These are phyloP conservation scores for Geum urbanum DNA, from an alignment of 306 rosid species.

Conservation along the genomic window DNA sequence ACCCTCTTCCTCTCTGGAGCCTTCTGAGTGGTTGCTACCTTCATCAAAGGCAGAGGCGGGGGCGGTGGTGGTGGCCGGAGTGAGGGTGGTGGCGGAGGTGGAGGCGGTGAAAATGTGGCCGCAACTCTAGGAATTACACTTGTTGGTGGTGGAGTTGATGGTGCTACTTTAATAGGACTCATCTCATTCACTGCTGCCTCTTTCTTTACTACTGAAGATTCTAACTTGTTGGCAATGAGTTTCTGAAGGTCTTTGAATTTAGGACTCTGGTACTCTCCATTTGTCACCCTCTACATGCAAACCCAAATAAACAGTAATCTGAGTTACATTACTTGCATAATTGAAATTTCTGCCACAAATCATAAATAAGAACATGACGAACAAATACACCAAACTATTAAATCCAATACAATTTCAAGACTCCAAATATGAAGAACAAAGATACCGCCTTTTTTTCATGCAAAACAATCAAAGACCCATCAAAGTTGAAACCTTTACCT, in stretches of 20 bases:
- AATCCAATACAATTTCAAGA: not conserved
- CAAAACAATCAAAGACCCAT: not conserved
- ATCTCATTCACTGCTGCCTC: slow-evolving; percentile 36
- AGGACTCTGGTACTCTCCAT: slow-evolving; percentile 49
- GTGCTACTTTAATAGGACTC: slow-evolving; percentile 25
- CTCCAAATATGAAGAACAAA: not conserved
- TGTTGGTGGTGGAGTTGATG: slow-evolving; percentile 27
- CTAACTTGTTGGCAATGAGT: slow-evolving; percentile 73
- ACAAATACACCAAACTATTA: not conserved
- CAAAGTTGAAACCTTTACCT: slow-evolving; percentile 38
- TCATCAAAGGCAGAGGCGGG: slow-evolving; percentile 40
- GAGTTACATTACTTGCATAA: not conserved
- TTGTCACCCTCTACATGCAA: slow-evolving; percentile 43
- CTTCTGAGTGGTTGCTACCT: slow-evolving; percentile 40
- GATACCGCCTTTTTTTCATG: not conserved
- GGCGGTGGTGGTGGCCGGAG: slow-evolving; percentile 52
- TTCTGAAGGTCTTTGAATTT: slow-evolving; percentile 67
- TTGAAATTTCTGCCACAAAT: not conserved
- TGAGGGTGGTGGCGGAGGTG: slow-evolving; percentile 42
- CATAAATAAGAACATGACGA: not conserved
- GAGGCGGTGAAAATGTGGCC: slow-evolving; percentile 32
- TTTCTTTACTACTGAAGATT: slow-evolving; percentile 42
- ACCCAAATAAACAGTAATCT: slow-evolving; percentile 13
- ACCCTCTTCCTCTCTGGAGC: slow-evolving; percentile 52
- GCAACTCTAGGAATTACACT: slow-evolving; percentile 29